Percentiles rank a stretch among this genome's conserved stretches.
phyloP scores from a whole-genome alignment of 1,284 basidiomycete genomes.

The Phlebopus sp. region DNA sequence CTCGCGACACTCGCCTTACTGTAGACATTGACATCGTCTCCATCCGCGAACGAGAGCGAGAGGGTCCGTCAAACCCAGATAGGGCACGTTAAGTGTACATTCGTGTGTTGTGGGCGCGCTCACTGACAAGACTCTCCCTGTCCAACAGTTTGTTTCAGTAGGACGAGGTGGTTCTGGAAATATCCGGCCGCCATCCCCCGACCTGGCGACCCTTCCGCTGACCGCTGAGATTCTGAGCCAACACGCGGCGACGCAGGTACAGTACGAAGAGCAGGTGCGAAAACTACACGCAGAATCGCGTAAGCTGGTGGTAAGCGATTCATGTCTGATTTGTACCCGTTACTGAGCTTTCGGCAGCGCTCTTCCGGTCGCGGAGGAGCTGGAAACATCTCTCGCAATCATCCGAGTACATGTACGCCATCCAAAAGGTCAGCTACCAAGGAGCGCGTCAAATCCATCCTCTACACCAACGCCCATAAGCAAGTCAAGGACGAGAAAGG shows the following conservation, averaged over 20 bases:
- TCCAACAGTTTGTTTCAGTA: slow-evolving; percentile 49
- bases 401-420: slow-evolving; percentile 28
- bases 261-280: slow-evolving; percentile 46
- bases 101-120: not conserved
- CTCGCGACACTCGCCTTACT: slow-evolving; percentile 30
- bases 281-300: slow-evolving; percentile 35
- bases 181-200: slow-evolving; percentile 64
- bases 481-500: slow-evolving; percentile 43
- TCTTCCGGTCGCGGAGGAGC: slow-evolving; percentile 42
- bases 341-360: slow-evolving; percentile 33
- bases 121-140: slow-evolving; percentile 6
- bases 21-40: slow-evolving; percentile 41
- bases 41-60: slow-evolving; percentile 53
- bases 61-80: slow-evolving; percentile 34
- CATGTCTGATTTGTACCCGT: not conserved
- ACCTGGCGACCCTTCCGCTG: slow-evolving; percentile 36
- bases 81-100: slow-evolving; percentile 22
- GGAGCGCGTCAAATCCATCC: slow-evolving; percentile 61
- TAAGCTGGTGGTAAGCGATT: slow-evolving; percentile 36
- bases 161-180: slow-evolving; percentile 80
- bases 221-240: slow-evolving; percentile 34
- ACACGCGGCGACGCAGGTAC: slow-evolving; percentile 15
- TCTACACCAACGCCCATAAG: slow-evolving; percentile 22
- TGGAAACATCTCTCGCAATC: slow-evolving; percentile 30
- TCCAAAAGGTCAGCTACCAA: slow-evolving; percentile 51